Evolutionary conservation across 768 basidiomycete genomes (phyloP), one percentile per base, ranked within the genome.

Genomic region (Polyporus arcularius): DNA sequence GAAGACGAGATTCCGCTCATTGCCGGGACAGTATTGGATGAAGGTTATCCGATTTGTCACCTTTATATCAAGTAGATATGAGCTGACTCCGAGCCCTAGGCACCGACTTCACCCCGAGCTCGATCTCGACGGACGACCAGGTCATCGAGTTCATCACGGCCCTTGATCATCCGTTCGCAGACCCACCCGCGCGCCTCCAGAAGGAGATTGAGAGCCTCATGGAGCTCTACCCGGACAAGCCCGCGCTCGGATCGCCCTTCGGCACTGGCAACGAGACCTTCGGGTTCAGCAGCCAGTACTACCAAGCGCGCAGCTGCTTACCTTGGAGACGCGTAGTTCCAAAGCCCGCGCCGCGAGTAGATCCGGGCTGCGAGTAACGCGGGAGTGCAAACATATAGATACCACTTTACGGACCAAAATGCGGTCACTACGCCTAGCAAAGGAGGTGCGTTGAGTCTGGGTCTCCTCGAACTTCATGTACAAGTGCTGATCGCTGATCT

Each of bases 261-360:
- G 72, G 71, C 14, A 83, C 80, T 2, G 80, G 81, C 6, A 73
- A 75, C 58, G 65, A 78, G 21, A 78, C 78, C 0, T 82, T 81
- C 58, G 80, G 80, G 0, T 64, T 78, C 14, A 70, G 70, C 18
- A 55, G 67, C 18, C 69, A 72, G 8, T 80, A 68, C 63, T 26
- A 26, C 21, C 21, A 81, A 81, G 59, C 76, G 76, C 39, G 67
- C 65, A 16, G 63, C 76, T 3, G 72, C 75, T 12, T 63, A 75
- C 74, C 78, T 58, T 57, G 74, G 79, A 28, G 75, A 85, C 68
- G n/a, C 79, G 3, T 56, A 42, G n/a, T 80, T 81, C 63, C 70
- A 74, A 28, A 72, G 76, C 3, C 74, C 71, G 28, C 72, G 79
- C 18, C 74, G 81, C 30, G 65, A 68, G 7, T 78, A 74, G 70